Base-by-base conservation (phyloP, 1,284 basidiomycete genomes). In the Fomitopsis palustris region DNA sequence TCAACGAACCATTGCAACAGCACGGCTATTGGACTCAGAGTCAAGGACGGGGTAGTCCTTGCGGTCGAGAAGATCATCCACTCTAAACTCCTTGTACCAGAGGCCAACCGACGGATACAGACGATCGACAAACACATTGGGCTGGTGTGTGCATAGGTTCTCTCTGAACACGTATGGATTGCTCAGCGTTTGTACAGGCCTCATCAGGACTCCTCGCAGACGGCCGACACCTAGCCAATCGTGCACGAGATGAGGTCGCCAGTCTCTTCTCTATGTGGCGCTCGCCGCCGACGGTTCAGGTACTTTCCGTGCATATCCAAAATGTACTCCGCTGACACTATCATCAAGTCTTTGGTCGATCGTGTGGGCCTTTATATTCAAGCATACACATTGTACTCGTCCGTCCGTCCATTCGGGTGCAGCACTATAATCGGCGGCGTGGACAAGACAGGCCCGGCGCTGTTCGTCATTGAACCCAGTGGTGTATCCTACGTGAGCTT, bases 41-140 rank as follows among this genome's bases (percentile, higher is more conserved):
- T 94, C 70, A 95, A 93, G 73, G 95, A 97, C 70, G 97, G 97
- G 37, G 80, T 99, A 59, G 87, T 99, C 16, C 80, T 98, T 41
- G 97, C 95, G 9, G 95, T 98, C 17, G 97, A 99, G 83, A 98
- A 98, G 74, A 85, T 98, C 54, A 85, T 98, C n/a, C 94, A 96
- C 74, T 97, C 95, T 42, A 99, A 98, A 77, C 87, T 99, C 54
- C 83, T 99, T 41, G 92, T 99, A 4, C 95, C 96, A 47, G 94
- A 91, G 55, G 87, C 90, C 52, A 99, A 99, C 79, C 83, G 90
- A 67, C 85, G 97, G 67, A 98, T 99, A 75, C 92, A 95, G 70
- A 93, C 90, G 17, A 80, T 98, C 65, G 97, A 99, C 73, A 85
- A 88, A 67, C 96, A 98, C 74, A 88, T 98, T 67, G 97, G 96